Base-by-base conservation (phyloP, 2,329 filamentous ascomycete species). In the Penicillium oxalicum region DNA sequence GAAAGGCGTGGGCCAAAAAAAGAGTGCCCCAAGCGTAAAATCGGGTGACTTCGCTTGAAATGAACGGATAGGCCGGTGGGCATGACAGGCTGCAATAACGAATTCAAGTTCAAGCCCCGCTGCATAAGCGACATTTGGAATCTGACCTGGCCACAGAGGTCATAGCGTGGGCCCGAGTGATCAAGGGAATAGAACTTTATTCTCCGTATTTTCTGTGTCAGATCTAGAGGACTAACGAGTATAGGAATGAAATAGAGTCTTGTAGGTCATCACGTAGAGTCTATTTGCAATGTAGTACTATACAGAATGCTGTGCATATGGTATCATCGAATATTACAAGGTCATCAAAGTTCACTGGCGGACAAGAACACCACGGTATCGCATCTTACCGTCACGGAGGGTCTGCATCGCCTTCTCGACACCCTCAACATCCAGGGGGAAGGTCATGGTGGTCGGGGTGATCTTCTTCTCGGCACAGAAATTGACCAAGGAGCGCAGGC, bases 391-490 rank as follows among this genome's bases (percentile, higher is more conserved):
- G 11, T 65, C 58, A 48, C 74, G 61, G 50, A 78, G 56, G 61
- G 71, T 68, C 60, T 77, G 58, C 65, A 77, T 69, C 24, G 74
- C 66, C 28, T 57, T 32, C 38, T 61, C 59, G 24, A 60, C 47
- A 27, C 59, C 59, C 13, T 51, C 53, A 67, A 70, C 47, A 13
- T 65, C 73, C 44, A 88, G 70, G 0, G 79, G 74, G 62, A 81
- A 87, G 60, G 73, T 81, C 72, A 87, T 78, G 26, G 86, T 69
- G 65, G 86, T 74, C 47, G 83, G 84, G 61, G 77, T 76, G 54
- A 88, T 76, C 11, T 74, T 74, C 57, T 87, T 80, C n/a, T 72
- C 67, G 51, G 75, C 70, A 0, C 83, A 77, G 59, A 88, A 88
- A 5, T 73, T 71, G 45, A 88, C 75, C 43, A 85, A 79, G 9